Evolutionary conservation across 306 rosid species (phyloP), one percentile per base, ranked within the genome.

Genomic region (Vigna nakashimae): DNA sequence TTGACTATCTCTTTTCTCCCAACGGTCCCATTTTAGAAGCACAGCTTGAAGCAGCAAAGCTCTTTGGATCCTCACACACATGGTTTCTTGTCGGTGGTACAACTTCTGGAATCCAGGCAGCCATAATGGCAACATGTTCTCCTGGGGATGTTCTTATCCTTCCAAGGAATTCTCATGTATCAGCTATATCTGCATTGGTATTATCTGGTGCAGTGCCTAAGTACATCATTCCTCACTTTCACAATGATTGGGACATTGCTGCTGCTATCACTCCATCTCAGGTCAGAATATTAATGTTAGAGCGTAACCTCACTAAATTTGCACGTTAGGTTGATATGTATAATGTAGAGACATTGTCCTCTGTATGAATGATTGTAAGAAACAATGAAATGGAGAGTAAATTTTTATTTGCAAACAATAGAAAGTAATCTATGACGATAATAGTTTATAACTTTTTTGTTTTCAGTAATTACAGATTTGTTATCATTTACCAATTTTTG

Each of bases 11-110:
- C 64, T 93, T 88, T 73, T 86, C 80, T 68, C 96, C 97, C 0
- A 77, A 85, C 49, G 97, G 93, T 1, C 94, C 98, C 6, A 91
- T 91, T 84, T 82, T 91, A 60, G 90, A 90, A 58, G 98, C 97
- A 75, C 97, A 94, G 65, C 75, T 30, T 69, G 75, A 86, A 85
- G 98, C 98, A 63, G 89, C 97, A 49, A 82, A 87, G 76, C 78
- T 94, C 70, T 91, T 94, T 77, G 93, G 96, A 46, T 84, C 98
- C 2, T 81, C 80, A 58, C 73, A 89, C 72, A 91, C 97, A 64
- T 94, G 98, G 98, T 94, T 94, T 75, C 96, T 94, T 40, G 96
- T 94, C 28, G 98, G 97, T 46, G 98, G 98, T 45, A 86, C 96
- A 46, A 94, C 98, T 13, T 94, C 90, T 81, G 98, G 97, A 65